Base-by-base conservation (phyloP, 208 protist genomes). In the Leishmania tarentolae region DNA sequence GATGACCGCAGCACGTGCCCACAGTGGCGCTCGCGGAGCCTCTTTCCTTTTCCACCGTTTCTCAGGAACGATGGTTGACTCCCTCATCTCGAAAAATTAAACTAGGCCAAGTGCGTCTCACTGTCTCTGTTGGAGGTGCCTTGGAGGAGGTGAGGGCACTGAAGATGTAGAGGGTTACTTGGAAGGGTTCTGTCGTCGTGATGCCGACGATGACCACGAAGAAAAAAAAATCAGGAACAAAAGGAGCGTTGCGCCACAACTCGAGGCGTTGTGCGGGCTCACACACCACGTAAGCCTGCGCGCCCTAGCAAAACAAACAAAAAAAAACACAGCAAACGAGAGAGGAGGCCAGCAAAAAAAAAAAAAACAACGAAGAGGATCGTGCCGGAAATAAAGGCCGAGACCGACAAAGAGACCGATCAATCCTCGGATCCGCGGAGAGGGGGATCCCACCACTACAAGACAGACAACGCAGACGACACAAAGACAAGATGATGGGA, bases 1-100 rank as follows among this genome's bases (percentile, higher is more conserved):
- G 6, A 77, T 35, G 13, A 84, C 78, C 15, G 80, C n/a, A 7
- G 65, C 71, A 70, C 79, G 79, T 1, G 57, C 82, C 82, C 77
- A 82, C 28, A 79, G 24, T 57, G 82, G 82, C 24, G 66, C 72
- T n/a, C 28, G 44, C 6, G 50, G 71, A 5, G 47, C 5, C 56
- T 37, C 53, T 46, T 65, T 37, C 56, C 28, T 19, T 46, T 77
- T 40, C 56, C 35, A 19, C 21, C 50, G 74, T 19, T 31, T n/a
- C 2, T 13, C 47, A 47, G 71, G n/a, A 40, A 5, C 2, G 35
- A 42, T 8, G 2, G 8, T 44, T 31, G n/a, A 11, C 1, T 2
- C 50, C 47, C n/a, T 59, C n/a, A 35, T 61, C 71, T 57, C 50
- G n/a, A n/a, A 63, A 31, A 61, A 42, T 57, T 13, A 35, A 59